These are phyloP conservation scores for Croton setiger DNA, from an alignment of 441 rosid species.

Conservation along the genomic window DNA sequence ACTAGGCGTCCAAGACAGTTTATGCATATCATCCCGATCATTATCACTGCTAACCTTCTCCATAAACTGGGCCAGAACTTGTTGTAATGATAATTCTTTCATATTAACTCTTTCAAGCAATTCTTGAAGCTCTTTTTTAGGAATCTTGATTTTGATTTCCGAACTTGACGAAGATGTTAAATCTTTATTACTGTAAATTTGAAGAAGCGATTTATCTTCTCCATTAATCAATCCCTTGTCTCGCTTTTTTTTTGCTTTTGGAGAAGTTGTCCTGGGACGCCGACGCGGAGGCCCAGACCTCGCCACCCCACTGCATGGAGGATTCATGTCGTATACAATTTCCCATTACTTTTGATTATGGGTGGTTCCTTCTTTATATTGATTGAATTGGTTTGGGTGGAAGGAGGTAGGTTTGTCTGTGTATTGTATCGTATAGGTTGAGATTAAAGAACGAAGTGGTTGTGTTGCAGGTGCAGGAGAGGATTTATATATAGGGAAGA, in stretches of 20 bases:
- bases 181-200: not conserved
- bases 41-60: slow-evolving; percentile 7
- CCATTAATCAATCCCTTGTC: slow-evolving; percentile 2
- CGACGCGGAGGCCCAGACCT: slow-evolving; percentile 46
- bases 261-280: slow-evolving; percentile 4
- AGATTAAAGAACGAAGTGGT: slow-evolving; percentile 16
- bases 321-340: slow-evolving; percentile 46
- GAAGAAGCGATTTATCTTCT: slow-evolving; percentile 18
- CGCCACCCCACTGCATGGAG: slow-evolving; percentile 48
- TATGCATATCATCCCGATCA: slow-evolving; percentile 27
- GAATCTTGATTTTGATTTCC: slow-evolving; percentile 55
- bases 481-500: slow-evolving; percentile 15
- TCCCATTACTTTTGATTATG: slow-evolving; percentile 52
- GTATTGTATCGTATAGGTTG: not conserved
- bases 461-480: slow-evolving; percentile 13
- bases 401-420: not conserved
- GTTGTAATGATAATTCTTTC: slow-evolving; percentile 42
- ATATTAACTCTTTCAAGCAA: slow-evolving; percentile 39
- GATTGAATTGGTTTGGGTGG: not conserved
- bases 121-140: slow-evolving; percentile 53
- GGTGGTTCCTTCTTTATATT: not conserved
- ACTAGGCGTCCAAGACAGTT: slow-evolving; percentile 55
- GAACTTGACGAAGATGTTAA: slow-evolving; percentile 12
- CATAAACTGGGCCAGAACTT: slow-evolving; percentile 39
- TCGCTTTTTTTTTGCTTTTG: not conserved